These are phyloP conservation scores for Blastocystis sp. DNA, from an alignment of 352 stramenopile genomes.

Conservation along the genomic window DNA sequence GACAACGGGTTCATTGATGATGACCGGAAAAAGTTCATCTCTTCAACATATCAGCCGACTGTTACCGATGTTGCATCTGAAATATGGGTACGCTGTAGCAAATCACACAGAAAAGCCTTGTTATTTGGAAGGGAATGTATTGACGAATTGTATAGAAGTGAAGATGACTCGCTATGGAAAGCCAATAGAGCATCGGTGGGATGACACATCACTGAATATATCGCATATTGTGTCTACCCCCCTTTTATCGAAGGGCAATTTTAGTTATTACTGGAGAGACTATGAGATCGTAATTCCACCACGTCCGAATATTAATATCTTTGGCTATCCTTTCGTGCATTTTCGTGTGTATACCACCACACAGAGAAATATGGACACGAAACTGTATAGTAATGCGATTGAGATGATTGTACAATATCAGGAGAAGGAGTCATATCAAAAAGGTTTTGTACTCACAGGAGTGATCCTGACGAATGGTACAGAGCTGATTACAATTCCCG, in stretches of 20 bases:
- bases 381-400: conserved; percentile 19
- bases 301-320: background rate
- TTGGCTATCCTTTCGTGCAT: background rate
- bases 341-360: conserved; percentile 8
- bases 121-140: background rate
- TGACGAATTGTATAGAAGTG: background rate
- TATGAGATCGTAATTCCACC: background rate
- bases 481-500: background rate
- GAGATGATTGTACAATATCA: background rate
- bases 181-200: background rate
- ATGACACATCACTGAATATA: background rate
- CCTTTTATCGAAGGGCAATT: background rate
- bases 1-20: background rate
- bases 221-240: background rate
- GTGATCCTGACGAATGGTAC: background rate
- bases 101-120: background rate
- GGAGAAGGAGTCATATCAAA: background rate
- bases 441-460: background rate
- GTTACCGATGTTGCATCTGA: background rate
- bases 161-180: background rate
- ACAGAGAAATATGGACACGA: background rate
- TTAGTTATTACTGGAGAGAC: background rate
- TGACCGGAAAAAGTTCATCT: background rate
- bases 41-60: background rate
- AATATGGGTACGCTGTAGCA: background rate